Conservation (phyloP, 257 asterid species). For the Jacaranda copaia region DNA sequence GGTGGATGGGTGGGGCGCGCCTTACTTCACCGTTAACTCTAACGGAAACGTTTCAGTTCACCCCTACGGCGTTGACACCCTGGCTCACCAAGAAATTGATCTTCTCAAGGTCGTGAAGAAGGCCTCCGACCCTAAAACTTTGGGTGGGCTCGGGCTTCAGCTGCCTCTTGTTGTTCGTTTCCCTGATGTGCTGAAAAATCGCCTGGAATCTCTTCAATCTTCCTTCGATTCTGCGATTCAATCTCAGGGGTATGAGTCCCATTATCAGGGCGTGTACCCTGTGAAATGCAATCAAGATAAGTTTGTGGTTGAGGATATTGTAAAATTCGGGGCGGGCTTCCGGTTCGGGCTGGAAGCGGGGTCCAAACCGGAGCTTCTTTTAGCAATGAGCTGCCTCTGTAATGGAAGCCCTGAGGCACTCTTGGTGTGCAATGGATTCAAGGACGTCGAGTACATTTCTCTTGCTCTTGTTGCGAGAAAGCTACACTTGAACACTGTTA, state of each 20-base stretch:
- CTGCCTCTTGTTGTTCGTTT: constrained; percentile 61
- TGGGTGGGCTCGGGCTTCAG: constrained; percentile 62
- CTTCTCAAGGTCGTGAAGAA: constrained; percentile 63
- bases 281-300: constrained; percentile 71
- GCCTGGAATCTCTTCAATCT: constrained; percentile 57
- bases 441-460: constrained; percentile 60
- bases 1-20: constrained; percentile 67
- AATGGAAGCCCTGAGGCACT: constrained; percentile 61
- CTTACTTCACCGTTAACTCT: constrained; percentile 59
- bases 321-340: constrained; percentile 56
- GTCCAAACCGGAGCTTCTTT: constrained; percentile 67
- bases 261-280: constrained; percentile 71
- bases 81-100: constrained; percentile 65
- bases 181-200: constrained; percentile 59
- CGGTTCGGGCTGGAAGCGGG: constrained; percentile 70
- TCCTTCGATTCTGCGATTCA: constrained; percentile 53
- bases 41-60: constrained; percentile 55
- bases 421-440: constrained; percentile 65
- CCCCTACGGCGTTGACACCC: constrained; percentile 53
- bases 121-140: constrained; percentile 50
- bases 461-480: constrained; percentile 63
- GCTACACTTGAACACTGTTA: constrained; percentile 55
- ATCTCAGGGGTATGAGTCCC: constrained; percentile 53
- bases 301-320: constrained; percentile 65
- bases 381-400: constrained; percentile 68